Conservation (phyloP, 1,284 basidiomycete species). For the Sparassis latifolia region DNA sequence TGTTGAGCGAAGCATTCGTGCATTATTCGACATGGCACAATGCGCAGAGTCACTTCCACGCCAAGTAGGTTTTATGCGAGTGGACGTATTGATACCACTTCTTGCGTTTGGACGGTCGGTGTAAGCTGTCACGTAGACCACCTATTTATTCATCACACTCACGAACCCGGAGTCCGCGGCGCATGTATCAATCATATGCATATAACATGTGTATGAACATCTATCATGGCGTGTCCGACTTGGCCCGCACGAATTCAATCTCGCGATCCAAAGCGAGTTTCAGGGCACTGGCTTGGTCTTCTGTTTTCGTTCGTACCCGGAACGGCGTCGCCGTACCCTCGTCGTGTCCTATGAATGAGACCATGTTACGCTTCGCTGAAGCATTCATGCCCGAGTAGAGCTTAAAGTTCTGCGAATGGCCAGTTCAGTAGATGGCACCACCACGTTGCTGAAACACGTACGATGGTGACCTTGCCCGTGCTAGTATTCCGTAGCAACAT, state of each 20-base stretch:
- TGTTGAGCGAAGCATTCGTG: constrained; percentile 94
- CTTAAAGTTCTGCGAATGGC: constrained; percentile 55
- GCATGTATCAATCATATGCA: too few species aligned
- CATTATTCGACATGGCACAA: constrained; percentile 92
- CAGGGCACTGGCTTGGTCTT: constrained; percentile 52
- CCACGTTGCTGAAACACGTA: constrained; percentile 30
- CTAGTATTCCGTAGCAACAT: constrained; percentile 62
- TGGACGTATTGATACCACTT: neutral
- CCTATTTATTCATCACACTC: neutral
- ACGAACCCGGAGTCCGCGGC: too few species aligned
- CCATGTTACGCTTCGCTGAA: constrained; percentile 39
- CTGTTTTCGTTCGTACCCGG: constrained; percentile 56
- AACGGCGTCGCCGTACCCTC: constrained; percentile 53
- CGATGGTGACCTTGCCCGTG: constrained; percentile 67
- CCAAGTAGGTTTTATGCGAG: constrained; percentile 18
- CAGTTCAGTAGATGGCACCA: neutral
- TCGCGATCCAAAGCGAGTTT: constrained; percentile 61
- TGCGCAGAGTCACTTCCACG: constrained; percentile 84
- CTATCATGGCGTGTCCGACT: constrained; percentile 13
- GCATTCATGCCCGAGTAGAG: constrained; percentile 51
- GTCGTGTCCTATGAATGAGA: constrained; percentile 69
- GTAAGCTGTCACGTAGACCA: neutral
- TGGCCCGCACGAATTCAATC: constrained; percentile 32
- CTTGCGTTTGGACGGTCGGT: neutral
- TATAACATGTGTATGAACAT: neutral